phyloP scores from a whole-genome alignment of 2,329 filamentous ascomycete species.

The Gnomoniopsis smithogilvyi region DNA sequence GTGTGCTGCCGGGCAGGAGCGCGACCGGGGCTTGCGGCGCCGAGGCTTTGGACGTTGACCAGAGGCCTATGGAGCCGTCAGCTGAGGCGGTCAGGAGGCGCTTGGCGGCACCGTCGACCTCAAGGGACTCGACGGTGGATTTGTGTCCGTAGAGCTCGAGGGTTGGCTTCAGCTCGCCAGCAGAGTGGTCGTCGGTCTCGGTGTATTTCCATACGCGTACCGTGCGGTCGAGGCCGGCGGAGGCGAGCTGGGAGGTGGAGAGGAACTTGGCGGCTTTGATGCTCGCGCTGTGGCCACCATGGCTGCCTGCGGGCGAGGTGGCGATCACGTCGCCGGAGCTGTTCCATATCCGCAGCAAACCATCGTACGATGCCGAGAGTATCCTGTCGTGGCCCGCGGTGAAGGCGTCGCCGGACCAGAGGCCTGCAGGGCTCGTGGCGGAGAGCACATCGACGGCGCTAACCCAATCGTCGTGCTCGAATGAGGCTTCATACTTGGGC shows the following conservation, averaged over 20 bases:
- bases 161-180: slow-evolving; percentile 63
- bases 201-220: slow-evolving; percentile 87
- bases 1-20: slow-evolving; percentile 61
- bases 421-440: slow-evolving; percentile 56
- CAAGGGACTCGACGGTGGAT: slow-evolving; percentile 62
- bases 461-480: slow-evolving; percentile 98
- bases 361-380: slow-evolving; percentile 92
- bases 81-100: slow-evolving; percentile 82
- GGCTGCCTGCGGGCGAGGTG: slow-evolving; percentile 63
- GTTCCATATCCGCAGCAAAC: slow-evolving; percentile 84
- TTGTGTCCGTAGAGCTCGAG: slow-evolving; percentile 58
- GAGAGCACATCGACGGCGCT: slow-evolving; percentile 82
- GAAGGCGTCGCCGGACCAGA: slow-evolving; percentile 50
- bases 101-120: slow-evolving; percentile 68
- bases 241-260: slow-evolving; percentile 73
- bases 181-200: slow-evolving; percentile 59
- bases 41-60: slow-evolving; percentile 76
- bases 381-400: slow-evolving; percentile 65
- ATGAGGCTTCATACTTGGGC: slow-evolving; percentile 83
- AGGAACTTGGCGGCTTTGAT: slow-evolving; percentile 84
- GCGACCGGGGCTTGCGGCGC: slow-evolving; percentile 69
- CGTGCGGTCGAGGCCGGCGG: slow-evolving; percentile 79
- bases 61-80: slow-evolving; percentile 83
- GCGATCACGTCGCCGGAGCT: slow-evolving; percentile 81
- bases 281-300: slow-evolving; percentile 72